Conservation (phyloP, 2,329 filamentous ascomycete species). For the Cladorrhinum sp. region DNA sequence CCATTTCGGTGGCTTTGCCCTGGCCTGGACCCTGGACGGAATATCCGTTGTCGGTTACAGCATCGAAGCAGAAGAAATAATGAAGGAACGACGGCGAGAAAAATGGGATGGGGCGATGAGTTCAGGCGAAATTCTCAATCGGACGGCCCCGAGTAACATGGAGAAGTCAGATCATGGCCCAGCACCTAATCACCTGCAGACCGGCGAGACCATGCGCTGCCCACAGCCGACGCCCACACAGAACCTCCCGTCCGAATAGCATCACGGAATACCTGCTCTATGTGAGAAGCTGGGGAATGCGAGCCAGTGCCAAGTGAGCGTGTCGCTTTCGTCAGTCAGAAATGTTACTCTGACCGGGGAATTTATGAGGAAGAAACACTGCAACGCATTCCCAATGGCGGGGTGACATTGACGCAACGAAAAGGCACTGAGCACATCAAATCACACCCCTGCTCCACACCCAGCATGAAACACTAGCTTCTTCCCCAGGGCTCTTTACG, state of each 20-base stretch:
- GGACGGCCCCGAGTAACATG: too few relatives aligned
- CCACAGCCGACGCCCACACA: too few relatives aligned
- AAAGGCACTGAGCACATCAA: slow-evolving; percentile 3
- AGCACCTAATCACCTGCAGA: too few relatives aligned
- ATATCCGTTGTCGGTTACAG: neutral
- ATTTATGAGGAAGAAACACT: slow-evolving; percentile 1
- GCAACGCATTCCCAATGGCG: neutral
- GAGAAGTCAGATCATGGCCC: too few relatives aligned
- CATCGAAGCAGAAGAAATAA: neutral
- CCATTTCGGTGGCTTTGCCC: neutral
- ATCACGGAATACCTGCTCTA: too few relatives aligned
- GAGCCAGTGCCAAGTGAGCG: neutral
- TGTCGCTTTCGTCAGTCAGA: slow-evolving; percentile 7
- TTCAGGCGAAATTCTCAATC: too few relatives aligned
- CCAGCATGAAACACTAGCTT: slow-evolving; percentile 20
- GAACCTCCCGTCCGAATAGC: neutral
- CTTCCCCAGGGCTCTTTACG: neutral
- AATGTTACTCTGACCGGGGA: neutral
- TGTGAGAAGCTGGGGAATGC: too few relatives aligned
- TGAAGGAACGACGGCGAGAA: neutral
- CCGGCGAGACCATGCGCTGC: too few relatives aligned
- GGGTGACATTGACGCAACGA: slow-evolving; percentile 5
- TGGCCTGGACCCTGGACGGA: neutral
- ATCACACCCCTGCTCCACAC: slow-evolving; percentile 14
- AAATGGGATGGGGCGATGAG: neutral